Percentiles rank a stretch among this genome's conserved stretches.
Conservation (phyloP, 1,284 basidiomycete species). For the Ustilago vetiveriae region DNA sequence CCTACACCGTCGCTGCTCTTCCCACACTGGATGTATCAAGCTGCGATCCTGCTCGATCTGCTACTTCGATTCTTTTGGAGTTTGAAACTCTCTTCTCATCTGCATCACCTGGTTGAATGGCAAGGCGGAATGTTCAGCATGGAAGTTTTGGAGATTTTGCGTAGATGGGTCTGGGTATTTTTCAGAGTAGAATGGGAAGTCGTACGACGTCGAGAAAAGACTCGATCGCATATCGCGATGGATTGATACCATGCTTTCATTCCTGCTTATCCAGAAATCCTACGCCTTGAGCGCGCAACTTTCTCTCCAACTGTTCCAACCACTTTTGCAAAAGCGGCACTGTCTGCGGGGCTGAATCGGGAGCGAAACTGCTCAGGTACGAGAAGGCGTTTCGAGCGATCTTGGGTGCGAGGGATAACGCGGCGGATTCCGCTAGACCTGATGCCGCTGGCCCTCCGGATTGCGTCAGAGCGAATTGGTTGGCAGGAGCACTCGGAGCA, state of each 20-base stretch:
- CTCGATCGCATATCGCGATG: conserved; percentile 13
- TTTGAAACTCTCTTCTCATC: conserved; percentile 86
- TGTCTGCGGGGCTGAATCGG: conserved; percentile 64
- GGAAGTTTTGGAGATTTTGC: conserved; percentile 86
- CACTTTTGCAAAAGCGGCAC: conserved; percentile 63
- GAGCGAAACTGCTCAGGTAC: conserved; percentile 63
- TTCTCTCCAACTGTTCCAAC: conserved; percentile 65
- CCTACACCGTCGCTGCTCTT: conserved; percentile 26
- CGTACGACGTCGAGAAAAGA: conserved; percentile 23
- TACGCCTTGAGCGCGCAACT: conserved; percentile 58
- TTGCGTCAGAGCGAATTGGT: conserved; percentile 6
- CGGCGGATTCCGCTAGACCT: conserved; percentile 6
- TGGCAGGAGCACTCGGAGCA: neutral
- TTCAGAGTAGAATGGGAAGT: conserved; percentile 79
- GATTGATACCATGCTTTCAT: conserved; percentile 14
- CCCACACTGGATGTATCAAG: conserved; percentile 77
- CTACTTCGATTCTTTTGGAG: conserved; percentile 94
- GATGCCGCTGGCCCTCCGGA: conserved; percentile 1
- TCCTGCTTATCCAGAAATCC: conserved; percentile 53
- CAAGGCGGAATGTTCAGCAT: conserved; percentile 87
- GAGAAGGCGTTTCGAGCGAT: conserved; percentile 62
- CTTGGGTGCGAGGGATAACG: conserved; percentile 50
- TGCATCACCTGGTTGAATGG: conserved; percentile 83
- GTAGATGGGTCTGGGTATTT: conserved; percentile 97
- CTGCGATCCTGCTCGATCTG: conserved; percentile 84